Evolutionary conservation across 2,329 filamentous ascomycete species (phyloP), one percentile per base, ranked within the genome.

Genomic region (Alternaria longipes): DNA sequence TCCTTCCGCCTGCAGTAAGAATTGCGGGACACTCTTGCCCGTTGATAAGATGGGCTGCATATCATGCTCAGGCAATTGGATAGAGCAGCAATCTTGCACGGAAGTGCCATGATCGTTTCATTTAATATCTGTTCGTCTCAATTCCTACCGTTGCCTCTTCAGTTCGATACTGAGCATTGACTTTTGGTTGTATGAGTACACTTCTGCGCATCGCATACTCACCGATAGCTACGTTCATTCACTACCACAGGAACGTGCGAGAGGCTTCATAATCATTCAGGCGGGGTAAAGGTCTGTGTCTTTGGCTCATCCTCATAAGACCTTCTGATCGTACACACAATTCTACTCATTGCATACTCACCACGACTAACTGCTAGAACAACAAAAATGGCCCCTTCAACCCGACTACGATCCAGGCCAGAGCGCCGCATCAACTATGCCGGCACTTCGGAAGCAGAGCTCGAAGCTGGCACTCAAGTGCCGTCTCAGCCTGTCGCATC

Each of bases 341-440:
- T 8, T 18, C 40, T 42, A 26, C 28, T 36, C 40, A 16, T 40
- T 36, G 3, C 18, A 45, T 32, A 44, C 54, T 26, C 40, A 57
- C 20, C 26, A 50, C 47, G 12, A 42, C 56, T 14, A n/a, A 24
- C 30, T 45, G n/a, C 11, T 20, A 26, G 11, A 58, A 34, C 50
- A 46, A 11, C n/a, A 5, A 57, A 9, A 34, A 70, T 69, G 65
- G 58, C 65, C 22, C 60, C 63, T 22, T 56, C 50, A 36, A 66
- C 62, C 11, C 63, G 61, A 7, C 53, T 67, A 4, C 24, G 34
- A 36, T 22, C 36, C 14, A 59, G 18, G 14, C 56, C 63, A 28
- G 55, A 54, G 14, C 54, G 42, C 18, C 57, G 59, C 16, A 55
- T 61, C 14, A 40, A 55, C 45, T 62, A 67, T 55, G 30, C 40